Conservation (phyloP, 768 basidiomycete species). For the Glaciozyma antarctica region DNA sequence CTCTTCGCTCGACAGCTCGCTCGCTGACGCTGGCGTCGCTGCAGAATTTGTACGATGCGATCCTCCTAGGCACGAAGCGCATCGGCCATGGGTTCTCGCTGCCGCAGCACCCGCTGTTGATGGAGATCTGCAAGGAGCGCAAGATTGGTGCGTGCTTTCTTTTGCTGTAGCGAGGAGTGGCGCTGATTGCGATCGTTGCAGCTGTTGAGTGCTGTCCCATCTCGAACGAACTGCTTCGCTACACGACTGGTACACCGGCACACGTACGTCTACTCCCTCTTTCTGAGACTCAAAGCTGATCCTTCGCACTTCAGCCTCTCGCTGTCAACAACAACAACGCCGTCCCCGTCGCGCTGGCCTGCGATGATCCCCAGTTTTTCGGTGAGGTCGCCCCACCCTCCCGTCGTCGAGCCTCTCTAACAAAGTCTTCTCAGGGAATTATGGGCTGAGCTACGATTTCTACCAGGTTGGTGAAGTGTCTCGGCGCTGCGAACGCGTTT, state of each 20-base stretch:
- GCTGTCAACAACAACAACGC: slow-evolving; percentile 64
- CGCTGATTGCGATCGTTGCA: slow-evolving; percentile 34
- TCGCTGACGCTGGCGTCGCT: neutral
- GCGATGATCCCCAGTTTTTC: slow-evolving; percentile 68
- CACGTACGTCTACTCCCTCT: neutral
- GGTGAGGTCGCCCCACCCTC: slow-evolving; percentile 37
- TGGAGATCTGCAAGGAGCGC: slow-evolving; percentile 56
- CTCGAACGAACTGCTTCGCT: slow-evolving; percentile 60
- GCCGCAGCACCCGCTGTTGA: slow-evolving; percentile 64
- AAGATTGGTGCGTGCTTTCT: slow-evolving; percentile 25
- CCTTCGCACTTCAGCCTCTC: slow-evolving; percentile 51
- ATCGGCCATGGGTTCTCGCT: slow-evolving; percentile 76
- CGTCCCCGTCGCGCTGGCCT: slow-evolving; percentile 59
- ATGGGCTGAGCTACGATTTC: slow-evolving; percentile 68
- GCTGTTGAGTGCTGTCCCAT: slow-evolving; percentile 70
- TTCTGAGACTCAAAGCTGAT: neutral
- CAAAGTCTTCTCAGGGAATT: slow-evolving; percentile 40
- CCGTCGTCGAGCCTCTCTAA: neutral
- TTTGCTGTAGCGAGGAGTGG: neutral
- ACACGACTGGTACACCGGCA: neutral
- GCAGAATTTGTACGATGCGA: slow-evolving; percentile 64
- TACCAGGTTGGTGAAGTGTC: slow-evolving; percentile 45
- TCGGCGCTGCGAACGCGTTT: too few species aligned
- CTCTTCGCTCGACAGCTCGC: neutral
- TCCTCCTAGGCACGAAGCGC: slow-evolving; percentile 64